Evolutionary conservation across 1,284 basidiomycete species (phyloP).

Genomic region (Boletus smithii): DNA sequence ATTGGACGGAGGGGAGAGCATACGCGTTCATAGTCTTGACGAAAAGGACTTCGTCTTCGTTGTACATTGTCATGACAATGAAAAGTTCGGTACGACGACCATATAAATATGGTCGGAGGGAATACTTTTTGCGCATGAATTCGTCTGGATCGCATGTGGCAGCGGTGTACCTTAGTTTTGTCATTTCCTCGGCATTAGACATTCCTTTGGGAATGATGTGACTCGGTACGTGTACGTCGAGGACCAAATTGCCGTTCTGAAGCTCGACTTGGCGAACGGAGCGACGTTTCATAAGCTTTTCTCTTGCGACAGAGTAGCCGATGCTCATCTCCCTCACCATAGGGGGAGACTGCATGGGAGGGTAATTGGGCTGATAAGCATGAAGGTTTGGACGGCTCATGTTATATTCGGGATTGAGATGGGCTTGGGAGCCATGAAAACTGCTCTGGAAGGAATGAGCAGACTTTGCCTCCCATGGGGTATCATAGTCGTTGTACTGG

Average conservation of each 20-base stretch:
- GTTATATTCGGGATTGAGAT: constrained; percentile 61
- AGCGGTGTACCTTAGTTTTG: constrained; percentile 86
- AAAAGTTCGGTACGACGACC: constrained; percentile 89
- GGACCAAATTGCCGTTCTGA: constrained; percentile 77
- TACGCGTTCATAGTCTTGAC: constrained; percentile 84
- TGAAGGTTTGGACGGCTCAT: constrained; percentile 48
- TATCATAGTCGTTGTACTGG: constrained; percentile 43
- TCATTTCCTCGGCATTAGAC: constrained; percentile 70
- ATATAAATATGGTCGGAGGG: constrained; percentile 80
- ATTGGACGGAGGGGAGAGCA: constrained; percentile 29
- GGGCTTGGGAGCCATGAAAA: constrained; percentile 66
- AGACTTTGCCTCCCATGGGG: constrained; percentile 61
- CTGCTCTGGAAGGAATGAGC: constrained; percentile 59
- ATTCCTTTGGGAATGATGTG: constrained; percentile 70
- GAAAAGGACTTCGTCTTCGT: constrained; percentile 89
- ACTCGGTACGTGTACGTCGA: constrained; percentile 77
- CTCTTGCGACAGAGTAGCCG: constrained; percentile 67
- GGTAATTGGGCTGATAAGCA: constrained; percentile 52
- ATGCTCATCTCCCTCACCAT: constrained; percentile 47
- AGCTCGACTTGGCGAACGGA: constrained; percentile 81
- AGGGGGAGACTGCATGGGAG: constrained; percentile 46
- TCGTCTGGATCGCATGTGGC: constrained; percentile 94
- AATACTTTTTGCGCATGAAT: constrained; percentile 75
- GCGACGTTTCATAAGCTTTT: constrained; percentile 74
- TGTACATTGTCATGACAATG: constrained; percentile 96